These are phyloP conservation scores for Fusarium nematophilum DNA, from an alignment of 2,329 filamentous ascomycete species.

Conservation along the genomic window DNA sequence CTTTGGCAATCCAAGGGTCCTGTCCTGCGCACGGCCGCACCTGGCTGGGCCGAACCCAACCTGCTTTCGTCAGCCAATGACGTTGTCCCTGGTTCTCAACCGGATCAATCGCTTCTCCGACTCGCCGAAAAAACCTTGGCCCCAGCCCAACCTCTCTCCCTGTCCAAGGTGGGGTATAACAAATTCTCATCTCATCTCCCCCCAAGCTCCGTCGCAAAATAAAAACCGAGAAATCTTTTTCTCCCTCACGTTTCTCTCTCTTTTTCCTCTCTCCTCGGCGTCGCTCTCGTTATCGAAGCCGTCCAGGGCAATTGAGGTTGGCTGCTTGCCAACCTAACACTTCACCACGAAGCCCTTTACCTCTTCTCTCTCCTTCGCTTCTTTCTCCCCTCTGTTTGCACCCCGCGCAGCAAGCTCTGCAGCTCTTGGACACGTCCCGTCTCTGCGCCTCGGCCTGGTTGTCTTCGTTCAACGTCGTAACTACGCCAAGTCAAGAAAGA, in stretches of 20 bases:
- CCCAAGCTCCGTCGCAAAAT: constrained; percentile 40
- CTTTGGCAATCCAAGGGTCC: constrained; percentile 29
- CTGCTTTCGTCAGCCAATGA: constrained; percentile 44
- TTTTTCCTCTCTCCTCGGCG: constrained; percentile 33
- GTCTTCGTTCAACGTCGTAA: constrained; percentile 62
- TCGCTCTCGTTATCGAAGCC: constrained; percentile 42
- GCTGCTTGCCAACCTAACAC: constrained; percentile 51
- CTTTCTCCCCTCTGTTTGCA: constrained; percentile 59
- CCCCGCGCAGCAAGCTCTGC: constrained; percentile 76
- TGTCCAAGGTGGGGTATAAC: constrained; percentile 41
- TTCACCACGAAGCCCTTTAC: constrained; percentile 58
- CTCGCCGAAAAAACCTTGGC: constrained; percentile 16
- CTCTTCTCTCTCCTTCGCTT: constrained; percentile 61
- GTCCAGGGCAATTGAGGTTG: constrained; percentile 53
- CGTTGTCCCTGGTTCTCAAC: constrained; percentile 15
- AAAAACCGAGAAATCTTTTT: constrained; percentile 40
- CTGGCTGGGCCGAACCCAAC: constrained; percentile 12
- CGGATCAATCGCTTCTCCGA: constrained; percentile 35
- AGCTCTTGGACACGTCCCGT: constrained; percentile 62
- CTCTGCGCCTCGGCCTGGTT: constrained; percentile 62
- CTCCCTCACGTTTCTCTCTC: constrained; percentile 19
- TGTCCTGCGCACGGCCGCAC: constrained; percentile 15
- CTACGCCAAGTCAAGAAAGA: constrained; percentile 73
- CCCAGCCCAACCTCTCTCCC: constrained; percentile 42
- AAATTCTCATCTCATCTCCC: constrained; percentile 48